phyloP scores from a whole-genome alignment of 2,329 filamentous ascomycete genomes.

The Purpureocillium takamizusanense region DNA sequence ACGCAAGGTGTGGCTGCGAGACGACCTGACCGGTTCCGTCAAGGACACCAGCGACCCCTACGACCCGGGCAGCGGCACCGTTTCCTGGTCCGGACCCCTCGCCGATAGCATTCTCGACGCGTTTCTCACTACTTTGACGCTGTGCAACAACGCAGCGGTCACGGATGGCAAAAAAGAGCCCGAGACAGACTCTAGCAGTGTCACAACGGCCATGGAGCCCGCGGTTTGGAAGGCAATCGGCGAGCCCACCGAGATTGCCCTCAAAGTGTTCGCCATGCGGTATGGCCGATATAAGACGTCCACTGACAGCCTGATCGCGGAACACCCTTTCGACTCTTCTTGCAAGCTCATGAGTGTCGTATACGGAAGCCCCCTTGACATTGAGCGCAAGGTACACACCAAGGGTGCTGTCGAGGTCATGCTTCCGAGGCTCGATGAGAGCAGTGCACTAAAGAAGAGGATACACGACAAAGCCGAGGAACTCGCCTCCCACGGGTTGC shows the following conservation, averaged over 20 bases:
- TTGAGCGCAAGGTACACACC: conserved; percentile 36
- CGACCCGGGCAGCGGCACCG: conserved; percentile 48
- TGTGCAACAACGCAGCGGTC: conserved; percentile 52
- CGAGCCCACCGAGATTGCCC: conserved; percentile 65
- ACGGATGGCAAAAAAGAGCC: conserved; percentile 37
- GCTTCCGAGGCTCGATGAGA: conserved; percentile 39
- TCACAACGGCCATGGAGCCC: conserved; percentile 33
- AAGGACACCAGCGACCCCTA: conserved; percentile 48
- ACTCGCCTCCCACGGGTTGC: conserved; percentile 54
- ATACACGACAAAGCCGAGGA: conserved; percentile 42
- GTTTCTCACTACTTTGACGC: conserved; percentile 46
- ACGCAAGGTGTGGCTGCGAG: conserved; percentile 51
- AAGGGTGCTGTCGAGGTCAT: conserved; percentile 53
- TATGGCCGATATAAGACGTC: conserved; percentile 45
- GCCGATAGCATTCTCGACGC: conserved; percentile 30
- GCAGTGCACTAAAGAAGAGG: conserved; percentile 34
- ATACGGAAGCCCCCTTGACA: conserved; percentile 32
- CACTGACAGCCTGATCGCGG: conserved; percentile 43
- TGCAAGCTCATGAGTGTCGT: conserved; percentile 70
- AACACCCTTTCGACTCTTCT: conserved; percentile 65
- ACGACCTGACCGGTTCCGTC: conserved; percentile 42
- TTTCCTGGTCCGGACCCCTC: conserved; percentile 33
- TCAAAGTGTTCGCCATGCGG: conserved; percentile 64
- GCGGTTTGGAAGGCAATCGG: conserved; percentile 50
- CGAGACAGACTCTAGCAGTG: conserved; percentile 37